Percentiles rank a stretch among this genome's conserved stretches.
These are phyloP conservation scores for Ceratobasidium sp. DNA, from an alignment of 1,284 basidiomycete species.

Conservation along the genomic window DNA sequence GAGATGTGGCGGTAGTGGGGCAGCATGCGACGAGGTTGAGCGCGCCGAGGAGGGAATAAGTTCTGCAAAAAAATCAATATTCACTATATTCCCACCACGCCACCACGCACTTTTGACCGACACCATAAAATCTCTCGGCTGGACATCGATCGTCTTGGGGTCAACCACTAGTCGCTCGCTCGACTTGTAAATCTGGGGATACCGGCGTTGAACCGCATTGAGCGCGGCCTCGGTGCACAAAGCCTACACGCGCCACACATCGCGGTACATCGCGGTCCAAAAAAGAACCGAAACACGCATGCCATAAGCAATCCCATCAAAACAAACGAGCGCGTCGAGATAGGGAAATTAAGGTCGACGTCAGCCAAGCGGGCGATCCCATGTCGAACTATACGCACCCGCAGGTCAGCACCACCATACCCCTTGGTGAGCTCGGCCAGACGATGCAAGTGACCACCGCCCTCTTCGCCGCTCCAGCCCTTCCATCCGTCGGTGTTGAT, in stretches of 20 bases:
- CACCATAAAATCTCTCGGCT: slow-evolving; percentile 95
- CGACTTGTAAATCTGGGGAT: slow-evolving; percentile 97
- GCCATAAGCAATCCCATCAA: slow-evolving; percentile 3
- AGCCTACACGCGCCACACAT: slow-evolving; percentile 60
- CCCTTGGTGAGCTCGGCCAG: slow-evolving; percentile 94
- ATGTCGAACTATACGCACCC: slow-evolving; percentile 62
- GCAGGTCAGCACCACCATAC: slow-evolving; percentile 95
- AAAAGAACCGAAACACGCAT: slow-evolving; percentile 21
- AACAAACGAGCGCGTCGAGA: not conserved
- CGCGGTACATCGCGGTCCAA: slow-evolving; percentile 1
- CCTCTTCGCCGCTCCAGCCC: slow-evolving; percentile 69
- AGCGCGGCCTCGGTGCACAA: slow-evolving; percentile 95
- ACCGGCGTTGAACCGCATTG: slow-evolving; percentile 94
- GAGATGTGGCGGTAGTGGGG: slow-evolving; percentile 87
- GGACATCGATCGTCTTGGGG: slow-evolving; percentile 85
- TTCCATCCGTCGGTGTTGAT: slow-evolving; percentile 95
- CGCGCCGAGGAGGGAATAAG: slow-evolving; percentile 94
- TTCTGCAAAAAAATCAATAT: slow-evolving; percentile 56
- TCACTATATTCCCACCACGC: slow-evolving; percentile 28
- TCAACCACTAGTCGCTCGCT: slow-evolving; percentile 85
- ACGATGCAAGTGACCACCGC: slow-evolving; percentile 65
- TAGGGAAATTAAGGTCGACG: not conserved
- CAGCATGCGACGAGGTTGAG: slow-evolving; percentile 83
- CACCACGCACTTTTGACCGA: slow-evolving; percentile 88
- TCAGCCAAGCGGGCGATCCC: not conserved